phyloP scores from a whole-genome alignment of 805 yeast genomes.

The Wickerhamiella kazuoi region DNA sequence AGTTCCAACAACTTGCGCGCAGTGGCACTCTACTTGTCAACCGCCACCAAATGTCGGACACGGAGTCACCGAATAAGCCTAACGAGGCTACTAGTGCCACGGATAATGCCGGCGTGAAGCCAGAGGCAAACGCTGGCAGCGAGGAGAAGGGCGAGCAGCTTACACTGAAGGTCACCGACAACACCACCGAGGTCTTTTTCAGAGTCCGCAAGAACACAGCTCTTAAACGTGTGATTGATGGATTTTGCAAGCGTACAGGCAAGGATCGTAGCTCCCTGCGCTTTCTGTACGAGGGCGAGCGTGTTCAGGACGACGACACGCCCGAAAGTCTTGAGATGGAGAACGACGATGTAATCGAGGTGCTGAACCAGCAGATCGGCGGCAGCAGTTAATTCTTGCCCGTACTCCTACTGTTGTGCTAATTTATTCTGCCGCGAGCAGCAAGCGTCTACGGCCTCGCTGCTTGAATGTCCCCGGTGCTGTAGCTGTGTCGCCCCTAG shows the following conservation, averaged over 20 bases:
- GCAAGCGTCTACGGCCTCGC: no score
- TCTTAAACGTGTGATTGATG: conserved; percentile 87
- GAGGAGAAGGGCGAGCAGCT: conserved; percentile 32
- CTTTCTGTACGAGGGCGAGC: conserved; percentile 83
- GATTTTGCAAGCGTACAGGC: conserved; percentile 95
- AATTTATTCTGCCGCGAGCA: no score
- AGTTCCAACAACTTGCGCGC: background rate
- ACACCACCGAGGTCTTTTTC: conserved; percentile 84
- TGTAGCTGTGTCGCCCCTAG: no score
- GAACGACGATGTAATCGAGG: conserved; percentile 93
- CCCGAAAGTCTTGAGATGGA: conserved; percentile 81
- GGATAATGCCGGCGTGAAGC: conserved; percentile 12
- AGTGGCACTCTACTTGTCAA: background rate
- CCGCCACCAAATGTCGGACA: background rate
- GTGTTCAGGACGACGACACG: conserved; percentile 74
- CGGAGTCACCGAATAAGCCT: background rate
- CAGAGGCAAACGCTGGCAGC: conserved; percentile 28
- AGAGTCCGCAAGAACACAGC: conserved; percentile 88
- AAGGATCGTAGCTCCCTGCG: conserved; percentile 67
- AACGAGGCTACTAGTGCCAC: background rate
- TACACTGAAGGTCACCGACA: conserved; percentile 86
- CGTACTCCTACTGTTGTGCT: no score
- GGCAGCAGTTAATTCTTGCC: conserved; percentile 4
- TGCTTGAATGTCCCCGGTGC: no score
- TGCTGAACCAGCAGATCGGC: conserved; percentile 76